Evolutionary conservation across 371 early-diverging fungal species (phyloP), one percentile per base, ranked within the genome.

Genomic region (Funneliformis caledonium): DNA sequence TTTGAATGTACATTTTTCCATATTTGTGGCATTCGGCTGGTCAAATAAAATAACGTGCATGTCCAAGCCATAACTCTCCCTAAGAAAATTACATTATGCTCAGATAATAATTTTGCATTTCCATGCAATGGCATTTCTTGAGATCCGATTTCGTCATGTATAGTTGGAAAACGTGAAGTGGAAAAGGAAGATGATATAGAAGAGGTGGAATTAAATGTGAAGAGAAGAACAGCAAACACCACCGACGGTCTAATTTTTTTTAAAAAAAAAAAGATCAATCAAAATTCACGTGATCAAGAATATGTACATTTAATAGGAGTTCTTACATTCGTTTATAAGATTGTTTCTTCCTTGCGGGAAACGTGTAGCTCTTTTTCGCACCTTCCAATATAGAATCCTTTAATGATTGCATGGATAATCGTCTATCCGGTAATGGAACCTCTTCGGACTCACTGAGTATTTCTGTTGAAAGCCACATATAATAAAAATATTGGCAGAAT

Each of bases 21-120:
- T 69, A 94, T 89, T 82, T 94, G 94, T 6, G 94, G 94, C 65
- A 92, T 78, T 10, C 94, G 86, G 45, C 91, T 91, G 0, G 89
- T 84, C 5, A 94, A 84, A 80, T 94, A 94, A 37, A 93, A 87
- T 61, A 86, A 74, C 5, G 92, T 89, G 84, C 93, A 94, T 4
- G 88, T 26, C 92, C 92, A 94, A 4, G 93, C 91, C 80, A 91
- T 87, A 70, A 91, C 83, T 10, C 89, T 81, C 12, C 94, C 94
- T 33, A 93, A 78, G 83, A 87, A 64, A 14, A 43, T 43, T 1
- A 47, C 48, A 22, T 16, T 42, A 83, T 10, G 86, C 19, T 19
- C 56, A 16, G 19, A 56, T 19, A 56, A 19, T 16, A 6, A 52
- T 6, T 56, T 56, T 7, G 16, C 7, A 56, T 56, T 1, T 56